Conservation (phyloP, 2,329 filamentous ascomycete genomes). For the Helicocarpus griseus region DNA sequence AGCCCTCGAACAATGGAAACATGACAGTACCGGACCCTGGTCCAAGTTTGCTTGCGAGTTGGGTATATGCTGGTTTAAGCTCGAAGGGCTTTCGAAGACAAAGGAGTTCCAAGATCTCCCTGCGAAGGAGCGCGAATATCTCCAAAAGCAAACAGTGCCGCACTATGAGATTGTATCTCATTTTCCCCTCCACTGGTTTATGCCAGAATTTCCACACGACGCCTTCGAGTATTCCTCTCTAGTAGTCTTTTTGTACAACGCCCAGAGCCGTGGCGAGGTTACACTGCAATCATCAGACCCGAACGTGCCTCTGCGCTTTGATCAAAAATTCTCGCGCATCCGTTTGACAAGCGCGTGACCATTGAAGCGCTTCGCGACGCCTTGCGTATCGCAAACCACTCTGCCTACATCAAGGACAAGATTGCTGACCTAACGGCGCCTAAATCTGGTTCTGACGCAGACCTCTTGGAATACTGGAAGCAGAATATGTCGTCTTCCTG, state of each 20-base stretch:
- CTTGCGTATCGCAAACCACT: conserved; percentile 33
- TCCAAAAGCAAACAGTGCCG: conserved; percentile 44
- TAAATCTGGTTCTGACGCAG: conserved; percentile 42
- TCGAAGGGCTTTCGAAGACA: conserved; percentile 29
- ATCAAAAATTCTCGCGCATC: conserved; percentile 44
- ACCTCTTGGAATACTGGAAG: conserved; percentile 41
- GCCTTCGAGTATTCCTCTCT: conserved; percentile 36
- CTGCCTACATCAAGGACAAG: conserved; percentile 37
- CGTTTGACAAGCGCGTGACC: conserved; percentile 45
- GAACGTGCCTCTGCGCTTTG: conserved; percentile 40
- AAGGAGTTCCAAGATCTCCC: conserved; percentile 45
- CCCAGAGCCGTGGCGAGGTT: conserved; percentile 43
- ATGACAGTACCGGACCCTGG: conserved; percentile 31
- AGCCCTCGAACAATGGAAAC: conserved; percentile 41
- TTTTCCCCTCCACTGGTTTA: conserved; percentile 33
- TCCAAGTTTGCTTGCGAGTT: conserved; percentile 21
- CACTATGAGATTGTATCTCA: conserved; percentile 47
- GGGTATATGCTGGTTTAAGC: conserved; percentile 33
- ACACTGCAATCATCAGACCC: conserved; percentile 46
- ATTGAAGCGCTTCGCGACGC: conserved; percentile 42
- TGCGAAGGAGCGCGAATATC: conserved; percentile 31
- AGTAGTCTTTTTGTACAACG: conserved; percentile 43
- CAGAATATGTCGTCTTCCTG: conserved; percentile 39
- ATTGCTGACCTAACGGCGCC: conserved; percentile 36
- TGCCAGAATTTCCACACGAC: conserved; percentile 29